Conservation (phyloP, 768 basidiomycete genomes). For the Lepiota brunneoincarnata region DNA sequence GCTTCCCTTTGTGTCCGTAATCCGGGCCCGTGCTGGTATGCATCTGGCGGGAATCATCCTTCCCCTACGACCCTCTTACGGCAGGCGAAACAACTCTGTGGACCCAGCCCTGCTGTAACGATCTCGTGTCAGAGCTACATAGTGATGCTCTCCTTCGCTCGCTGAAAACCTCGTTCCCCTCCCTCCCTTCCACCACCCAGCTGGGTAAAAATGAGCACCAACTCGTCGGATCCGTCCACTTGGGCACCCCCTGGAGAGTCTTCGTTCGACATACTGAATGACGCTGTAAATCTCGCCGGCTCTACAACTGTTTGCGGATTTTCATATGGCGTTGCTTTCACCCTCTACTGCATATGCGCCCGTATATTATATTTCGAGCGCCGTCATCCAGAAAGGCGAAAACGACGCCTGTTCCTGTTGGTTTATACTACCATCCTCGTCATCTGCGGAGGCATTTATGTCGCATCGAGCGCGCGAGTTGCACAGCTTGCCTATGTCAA, state of each 20-base stretch:
- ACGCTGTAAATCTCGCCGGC: neutral
- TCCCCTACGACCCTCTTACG: too few relatives aligned
- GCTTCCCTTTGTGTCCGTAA: too few relatives aligned
- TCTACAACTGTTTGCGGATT: slow-evolving; percentile 9
- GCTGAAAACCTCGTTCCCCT: too few relatives aligned
- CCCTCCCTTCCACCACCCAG: too few relatives aligned
- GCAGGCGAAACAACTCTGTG: too few relatives aligned
- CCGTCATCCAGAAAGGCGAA: neutral
- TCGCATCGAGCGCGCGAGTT: neutral
- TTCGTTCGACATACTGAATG: neutral
- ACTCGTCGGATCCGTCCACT: neutral
- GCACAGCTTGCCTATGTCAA: slow-evolving; percentile 16
- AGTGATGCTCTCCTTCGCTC: too few relatives aligned
- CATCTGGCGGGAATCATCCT: too few relatives aligned
- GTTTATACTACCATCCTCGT: slow-evolving; percentile 5
- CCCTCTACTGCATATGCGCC: slow-evolving; percentile 13
- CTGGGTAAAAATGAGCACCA: neutral
- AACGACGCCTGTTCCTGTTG: neutral
- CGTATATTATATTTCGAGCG: neutral
- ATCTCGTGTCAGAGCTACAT: too few relatives aligned
- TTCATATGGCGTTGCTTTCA: slow-evolving; percentile 12
- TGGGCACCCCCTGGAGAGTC: neutral
- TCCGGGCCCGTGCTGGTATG: too few relatives aligned
- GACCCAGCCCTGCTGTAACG: too few relatives aligned
- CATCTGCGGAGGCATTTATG: slow-evolving; percentile 5